Base-by-base conservation (phyloP, 768 basidiomycete species). In the Hemileccinum impolitum region DNA sequence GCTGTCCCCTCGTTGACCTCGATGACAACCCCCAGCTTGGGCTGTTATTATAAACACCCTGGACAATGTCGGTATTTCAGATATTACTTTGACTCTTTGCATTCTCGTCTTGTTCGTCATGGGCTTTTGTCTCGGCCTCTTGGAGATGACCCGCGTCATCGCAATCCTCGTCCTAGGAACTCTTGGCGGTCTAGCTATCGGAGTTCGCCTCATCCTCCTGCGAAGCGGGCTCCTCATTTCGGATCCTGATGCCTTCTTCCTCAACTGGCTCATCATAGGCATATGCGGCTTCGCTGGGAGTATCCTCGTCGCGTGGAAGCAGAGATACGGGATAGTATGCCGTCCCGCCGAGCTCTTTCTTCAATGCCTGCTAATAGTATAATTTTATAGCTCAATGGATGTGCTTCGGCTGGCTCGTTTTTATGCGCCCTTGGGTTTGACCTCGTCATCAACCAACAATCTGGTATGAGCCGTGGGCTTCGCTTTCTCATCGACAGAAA, bases 401-500 rank as follows among this genome's bases (percentile, higher is more conserved):
- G 78, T 45, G 73, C 82, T n/a, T 78, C 82, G 1, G 65, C 72
- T 18, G 85, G 85, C 28, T 78, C 84, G 9, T 86, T 87, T 61
- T 64, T 87, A 21, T 67, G 71, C 13, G 74, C 60, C 25, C 72
- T 87, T 9, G 83, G 75, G 18, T 57, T 79, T 11, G 85, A 87
- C 63, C 70, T 86, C 4, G 61, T 75, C 40, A 45, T 84, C 43
- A 73, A 84, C 51, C 69, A 74, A 54, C 84, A 87, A 57, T 64
- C 68, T 6, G 85, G 85, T 6, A 75, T 85, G 73, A 82, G 83
- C 55, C 68, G 76, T 18, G 85, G 84, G 3, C 70, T 87, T 26
- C 75, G 85, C 18, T 78, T 74, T 56, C 71, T 87, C 13, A 75
- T 85, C 51, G 85, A 87, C 58, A 71, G 78, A 38, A 87, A 87